These are phyloP conservation scores for Sungouiella blattae DNA, from an alignment of 805 yeast genomes.

Conservation along the genomic window DNA sequence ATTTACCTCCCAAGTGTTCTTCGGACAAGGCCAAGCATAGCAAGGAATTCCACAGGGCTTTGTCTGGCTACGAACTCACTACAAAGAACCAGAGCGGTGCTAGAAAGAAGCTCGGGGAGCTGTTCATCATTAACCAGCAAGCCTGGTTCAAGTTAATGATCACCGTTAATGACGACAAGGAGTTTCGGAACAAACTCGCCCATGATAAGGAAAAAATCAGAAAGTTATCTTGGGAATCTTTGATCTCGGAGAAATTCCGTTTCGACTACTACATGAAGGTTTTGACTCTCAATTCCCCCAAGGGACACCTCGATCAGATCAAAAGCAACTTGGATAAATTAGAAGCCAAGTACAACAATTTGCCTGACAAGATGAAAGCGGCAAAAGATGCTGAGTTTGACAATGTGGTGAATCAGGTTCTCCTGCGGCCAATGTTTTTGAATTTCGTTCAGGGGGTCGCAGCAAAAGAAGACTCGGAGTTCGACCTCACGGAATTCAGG, in stretches of 20 bases:
- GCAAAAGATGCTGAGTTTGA: slow-evolving; percentile 35
- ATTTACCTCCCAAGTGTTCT: slow-evolving; percentile 64
- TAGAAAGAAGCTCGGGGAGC: slow-evolving; percentile 18
- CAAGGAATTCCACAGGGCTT: slow-evolving; percentile 46
- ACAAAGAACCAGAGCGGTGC: slow-evolving; percentile 20
- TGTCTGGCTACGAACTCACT: slow-evolving; percentile 36
- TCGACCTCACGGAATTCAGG: slow-evolving; percentile 15
- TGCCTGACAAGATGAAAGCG: slow-evolving; percentile 26
- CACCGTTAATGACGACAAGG: slow-evolving; percentile 17
- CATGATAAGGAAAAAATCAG: slow-evolving; percentile 29
- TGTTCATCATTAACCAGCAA: slow-evolving; percentile 21
- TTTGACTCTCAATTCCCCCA: slow-evolving; percentile 15
- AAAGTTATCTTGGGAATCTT: slow-evolving; percentile 37
- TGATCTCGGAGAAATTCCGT: slow-evolving; percentile 23
- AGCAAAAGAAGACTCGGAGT: slow-evolving; percentile 11
- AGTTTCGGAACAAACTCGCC: slow-evolving; percentile 22
- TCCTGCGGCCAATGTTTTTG: slow-evolving; percentile 29
- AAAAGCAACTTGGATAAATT: slow-evolving; percentile 18
- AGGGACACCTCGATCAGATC: slow-evolving; percentile 10
- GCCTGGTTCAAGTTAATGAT: slow-evolving; percentile 25
- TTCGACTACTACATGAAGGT: slow-evolving; percentile 27
- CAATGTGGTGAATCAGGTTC: slow-evolving; percentile 19
- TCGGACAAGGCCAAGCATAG: slow-evolving; percentile 55
- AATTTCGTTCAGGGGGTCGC: slow-evolving; percentile 15
- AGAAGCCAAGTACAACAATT: slow-evolving; percentile 18